Conservation (phyloP, 208 protist genomes). For the Trypanosoma avium region DNA sequence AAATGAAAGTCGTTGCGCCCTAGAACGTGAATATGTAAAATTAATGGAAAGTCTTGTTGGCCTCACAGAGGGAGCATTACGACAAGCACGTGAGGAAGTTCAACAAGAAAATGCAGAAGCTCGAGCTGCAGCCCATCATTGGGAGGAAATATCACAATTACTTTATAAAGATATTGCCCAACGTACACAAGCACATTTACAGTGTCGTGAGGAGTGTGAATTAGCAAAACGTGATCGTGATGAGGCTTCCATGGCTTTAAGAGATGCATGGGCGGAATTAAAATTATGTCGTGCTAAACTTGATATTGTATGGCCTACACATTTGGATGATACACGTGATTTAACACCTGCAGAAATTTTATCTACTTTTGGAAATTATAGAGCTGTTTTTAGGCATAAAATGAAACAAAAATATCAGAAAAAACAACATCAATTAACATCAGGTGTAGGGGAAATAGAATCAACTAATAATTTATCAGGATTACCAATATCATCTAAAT, state of each 20-base stretch:
- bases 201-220: slow-evolving; percentile 84
- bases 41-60: slow-evolving; percentile 81
- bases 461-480: neutral
- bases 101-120: slow-evolving; percentile 63
- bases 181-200: slow-evolving; percentile 68
- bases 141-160: slow-evolving; percentile 84
- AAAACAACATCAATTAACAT: neutral
- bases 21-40: slow-evolving; percentile 73
- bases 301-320: slow-evolving; percentile 81
- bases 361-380: slow-evolving; percentile 43
- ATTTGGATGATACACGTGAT: slow-evolving; percentile 58
- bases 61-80: slow-evolving; percentile 65
- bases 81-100: slow-evolving; percentile 65
- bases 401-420: slow-evolving; percentile 3
- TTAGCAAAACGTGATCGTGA: slow-evolving; percentile 78
- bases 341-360: slow-evolving; percentile 70
- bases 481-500: no score
- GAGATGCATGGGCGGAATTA: slow-evolving; percentile 43
- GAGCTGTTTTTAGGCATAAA: slow-evolving; percentile 24
- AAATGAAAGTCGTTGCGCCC: slow-evolving; percentile 34
- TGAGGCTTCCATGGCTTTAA: slow-evolving; percentile 40
- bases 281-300: slow-evolving; percentile 68
- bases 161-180: slow-evolving; percentile 86
- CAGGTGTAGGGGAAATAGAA: neutral
- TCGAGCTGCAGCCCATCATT: slow-evolving; percentile 62